Base-by-base conservation (phyloP, 2,329 filamentous ascomycete genomes). In the Coccinonectria pachysandricola region DNA sequence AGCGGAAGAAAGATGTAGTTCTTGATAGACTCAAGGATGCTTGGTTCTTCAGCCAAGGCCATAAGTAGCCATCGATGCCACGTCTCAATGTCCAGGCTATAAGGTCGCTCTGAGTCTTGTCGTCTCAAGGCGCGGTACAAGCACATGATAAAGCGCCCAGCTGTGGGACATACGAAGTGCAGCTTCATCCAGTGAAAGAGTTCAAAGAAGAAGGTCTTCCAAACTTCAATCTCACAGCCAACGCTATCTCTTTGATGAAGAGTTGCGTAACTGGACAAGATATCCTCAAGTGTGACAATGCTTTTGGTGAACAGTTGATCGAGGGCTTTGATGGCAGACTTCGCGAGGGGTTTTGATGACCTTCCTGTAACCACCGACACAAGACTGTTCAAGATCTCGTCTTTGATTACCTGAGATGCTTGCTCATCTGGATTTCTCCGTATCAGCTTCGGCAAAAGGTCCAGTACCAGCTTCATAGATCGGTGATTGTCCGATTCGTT, bases 321-420 rank as follows among this genome's bases (percentile, higher is more conserved):
- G 19, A 84, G 56, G 10, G 69, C 69, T 43, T 77, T 75, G 34
- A 85, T 67, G 6, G 76, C 71, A 18, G 79, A 79, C 48, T 84
- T 84, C 20, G 75, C 73, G 26, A 77, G 62, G 7, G 75, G 68
- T 36, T 71, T 75, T 10, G 73, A 63, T 17, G 72, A 72, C 33
- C 70, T 63, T 30, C 71, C 65, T 12, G 66, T 62, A 21, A 82
- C 64, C 9, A 78, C 71, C 2, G 68, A 65, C 10, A 80, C 44
- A 6, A 76, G 60, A 5, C 57, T 65, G 14, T 61, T 49, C 10
- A 76, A 42, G 6, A 78, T 57, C 10, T 45, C 48, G 11, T 47
- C 39, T 39, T 66, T 69, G 16, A 65, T 56, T 4, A 46, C 33
- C 8, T 40, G 43, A 3, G 55, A 53, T 12, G 47, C 48, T n/a